These are phyloP conservation scores for Penicillium tannophilum DNA, from an alignment of 495 filamentous ascomycete species.

Conservation along the genomic window DNA sequence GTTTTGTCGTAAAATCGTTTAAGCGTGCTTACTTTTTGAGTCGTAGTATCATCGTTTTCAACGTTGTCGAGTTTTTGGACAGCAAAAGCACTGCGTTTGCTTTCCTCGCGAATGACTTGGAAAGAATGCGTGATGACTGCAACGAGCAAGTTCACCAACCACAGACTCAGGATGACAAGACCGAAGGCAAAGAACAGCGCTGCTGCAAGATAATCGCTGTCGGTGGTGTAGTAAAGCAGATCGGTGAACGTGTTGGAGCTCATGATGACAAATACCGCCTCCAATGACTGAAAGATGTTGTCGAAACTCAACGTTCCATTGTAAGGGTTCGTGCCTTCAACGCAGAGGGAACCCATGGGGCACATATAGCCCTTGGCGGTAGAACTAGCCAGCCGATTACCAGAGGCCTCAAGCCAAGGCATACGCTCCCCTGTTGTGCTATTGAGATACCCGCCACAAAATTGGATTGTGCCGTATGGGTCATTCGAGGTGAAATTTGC, in stretches of 20 bases:
- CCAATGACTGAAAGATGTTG: constrained; percentile 86
- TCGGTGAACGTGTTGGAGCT: constrained; percentile 96
- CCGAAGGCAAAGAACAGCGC: constrained; percentile 84
- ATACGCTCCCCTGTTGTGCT: constrained; percentile 53
- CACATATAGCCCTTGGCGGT: constrained; percentile 89
- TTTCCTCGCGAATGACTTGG: constrained; percentile 97
- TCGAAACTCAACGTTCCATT: constrained; percentile 92
- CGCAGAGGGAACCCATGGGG: constrained; percentile 76
- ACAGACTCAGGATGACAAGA: constrained; percentile 91
- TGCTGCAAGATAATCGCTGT: constrained; percentile 85
- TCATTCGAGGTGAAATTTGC: constrained; percentile 45
- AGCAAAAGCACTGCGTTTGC: constrained; percentile 90
- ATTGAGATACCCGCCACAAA: constrained; percentile 84
- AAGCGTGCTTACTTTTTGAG: constrained; percentile 53
- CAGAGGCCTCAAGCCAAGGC: constrained; percentile 66
- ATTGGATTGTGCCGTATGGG: constrained; percentile 61
- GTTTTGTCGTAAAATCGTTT: constrained; percentile 74
- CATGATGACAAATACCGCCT: constrained; percentile 99
- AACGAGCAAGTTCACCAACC: constrained; percentile 95
- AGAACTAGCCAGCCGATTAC: constrained; percentile 38
- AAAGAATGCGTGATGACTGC: constrained; percentile 98
- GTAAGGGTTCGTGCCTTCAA: constrained; percentile 78
- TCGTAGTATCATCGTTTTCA: constrained; percentile 36
- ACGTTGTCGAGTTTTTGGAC: constrained; percentile 61
- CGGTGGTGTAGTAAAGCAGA: constrained; percentile 86